Base-by-base conservation (phyloP, 805 yeast species). In the Sugiyamaella smithiae region DNA sequence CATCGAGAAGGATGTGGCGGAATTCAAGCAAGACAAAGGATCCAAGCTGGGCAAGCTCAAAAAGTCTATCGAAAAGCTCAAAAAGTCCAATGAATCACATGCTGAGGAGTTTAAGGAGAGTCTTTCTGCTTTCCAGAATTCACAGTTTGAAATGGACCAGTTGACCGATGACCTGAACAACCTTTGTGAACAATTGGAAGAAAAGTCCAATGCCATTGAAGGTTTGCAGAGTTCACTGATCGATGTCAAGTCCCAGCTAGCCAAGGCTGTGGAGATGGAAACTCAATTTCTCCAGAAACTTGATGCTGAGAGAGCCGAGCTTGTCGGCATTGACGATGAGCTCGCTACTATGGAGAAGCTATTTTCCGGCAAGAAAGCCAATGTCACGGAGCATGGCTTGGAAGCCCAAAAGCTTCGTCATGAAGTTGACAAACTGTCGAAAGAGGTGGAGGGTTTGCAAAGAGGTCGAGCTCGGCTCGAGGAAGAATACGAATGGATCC, bases 1-100 rank as follows among this genome's bases (percentile, higher is more conserved):
- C 5, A 81, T 86, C 46, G 86, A 85, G 60, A 76, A 70, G 14
- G 98, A 93, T 63, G 86, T 89, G 70, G 72, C 75, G 45, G 98
- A 93, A 58, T 91, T 89, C 63, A 80, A 77, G 51, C 70, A 70
- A 38, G 85, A 95, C 63, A 90, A 89, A 57, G 88, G 90, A 0
- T 77, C 84, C 1, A 95, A 91, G 64, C 71, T 95, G 51, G 79
- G 78, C 43, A 80, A 85, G 58, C 56, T 72, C 29, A 61, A 58
- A 45, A 49, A 38, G 31, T 68, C 85, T 36, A 75, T 65, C 4
- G 55, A 50, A 8, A 54, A 59, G 5, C 63, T 84, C 3, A 59
- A 69, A 0, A 53, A 60, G 5, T 66, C 74, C 40, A 59, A 76
- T 0, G 60, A 56, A 1, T 43, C 58, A 2, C 56, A 69, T 17